phyloP scores from a whole-genome alignment of 148 eudicot species.

The Pouteria glomerata region DNA sequence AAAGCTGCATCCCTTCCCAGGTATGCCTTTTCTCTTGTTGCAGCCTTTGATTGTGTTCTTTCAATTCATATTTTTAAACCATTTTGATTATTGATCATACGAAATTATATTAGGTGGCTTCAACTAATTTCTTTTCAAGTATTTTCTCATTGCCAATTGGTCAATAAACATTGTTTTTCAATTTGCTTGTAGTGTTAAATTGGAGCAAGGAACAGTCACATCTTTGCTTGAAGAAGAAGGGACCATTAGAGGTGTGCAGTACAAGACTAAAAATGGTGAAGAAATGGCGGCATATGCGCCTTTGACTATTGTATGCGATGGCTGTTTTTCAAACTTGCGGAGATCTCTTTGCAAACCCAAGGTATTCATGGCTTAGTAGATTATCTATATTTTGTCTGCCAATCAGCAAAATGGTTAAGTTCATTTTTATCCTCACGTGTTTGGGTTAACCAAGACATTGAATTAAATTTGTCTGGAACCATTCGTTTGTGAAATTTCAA shows the following conservation, averaged over 20 bases:
- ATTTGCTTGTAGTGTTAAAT: constrained; percentile 44
- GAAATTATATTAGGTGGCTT: too few relatives aligned
- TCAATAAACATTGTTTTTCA: constrained; percentile 4
- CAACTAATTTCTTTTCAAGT: background rate
- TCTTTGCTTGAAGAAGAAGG: constrained; percentile 80
- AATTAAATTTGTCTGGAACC: background rate
- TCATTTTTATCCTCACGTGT: background rate
- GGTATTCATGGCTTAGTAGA: constrained; percentile 29
- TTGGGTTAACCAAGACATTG: background rate
- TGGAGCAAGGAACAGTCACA: constrained; percentile 86
- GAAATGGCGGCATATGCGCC: constrained; percentile 66
- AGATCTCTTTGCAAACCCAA: constrained; percentile 68
- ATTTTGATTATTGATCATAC: too few relatives aligned
- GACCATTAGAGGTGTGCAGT: constrained; percentile 63
- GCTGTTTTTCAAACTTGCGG: constrained; percentile 83
- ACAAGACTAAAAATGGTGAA: constrained; percentile 69
- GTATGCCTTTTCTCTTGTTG: constrained; percentile 26
- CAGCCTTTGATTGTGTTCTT: background rate
- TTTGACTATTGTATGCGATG: constrained; percentile 84
- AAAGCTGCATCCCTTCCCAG: constrained; percentile 73
- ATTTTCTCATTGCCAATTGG: background rate
- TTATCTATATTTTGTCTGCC: background rate
- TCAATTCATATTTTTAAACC: background rate
- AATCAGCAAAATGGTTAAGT: background rate
- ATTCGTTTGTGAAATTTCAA: background rate